Evolutionary conservation across 129 eudicot genomes (phyloP), one percentile per base, ranked within the genome.

Genomic region (Oenanthe sinensis): DNA sequence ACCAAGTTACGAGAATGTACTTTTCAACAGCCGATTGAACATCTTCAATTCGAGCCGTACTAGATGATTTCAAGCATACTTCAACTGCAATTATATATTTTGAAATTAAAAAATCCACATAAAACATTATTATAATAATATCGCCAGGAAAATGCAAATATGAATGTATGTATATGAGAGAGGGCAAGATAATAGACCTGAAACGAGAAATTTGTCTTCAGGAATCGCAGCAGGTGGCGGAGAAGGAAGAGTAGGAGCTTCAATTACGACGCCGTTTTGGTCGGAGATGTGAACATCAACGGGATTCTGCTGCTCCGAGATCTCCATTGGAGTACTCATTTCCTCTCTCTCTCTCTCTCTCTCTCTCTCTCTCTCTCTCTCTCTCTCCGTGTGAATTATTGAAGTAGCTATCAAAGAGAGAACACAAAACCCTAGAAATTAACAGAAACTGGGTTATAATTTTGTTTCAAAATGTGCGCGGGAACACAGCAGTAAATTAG

Each of bases 241-340:
- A 67, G 81, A 39, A 20, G 68, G 47, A 69, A 33, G 43, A 69
- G 48, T 20, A 63, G 80, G 83, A 74, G 85, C 79, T 49, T 80
- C 88, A 12, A 80, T 50, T 26, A 76, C 71, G 82, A 20, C 55
- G 49, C 76, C 78, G 75, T 85, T 81, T 67, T 79, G 89, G 33
- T 74, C 81, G 62, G 78, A 44, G 3, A 79, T 68, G 76, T 77
- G 82, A 60, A 83, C 83, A 4, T 81, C 86, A 49, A 84, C 43
- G 83, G 84, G n/a, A 68, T 7, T 77, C 10, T 60, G 68, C n/a
- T 85, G 86, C 24, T 82, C 69, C 39, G 96, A 83, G 74, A 93
- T 87, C 73, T 93, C 98, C 98, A 91, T 93, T 39, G 97, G 98
- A 82, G 78, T 84, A 81, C 92, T 89, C 87, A 83, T 89, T 75